Base-by-base conservation (phyloP, 2,329 filamentous ascomycete species). In the Beauveria brongniartii region DNA sequence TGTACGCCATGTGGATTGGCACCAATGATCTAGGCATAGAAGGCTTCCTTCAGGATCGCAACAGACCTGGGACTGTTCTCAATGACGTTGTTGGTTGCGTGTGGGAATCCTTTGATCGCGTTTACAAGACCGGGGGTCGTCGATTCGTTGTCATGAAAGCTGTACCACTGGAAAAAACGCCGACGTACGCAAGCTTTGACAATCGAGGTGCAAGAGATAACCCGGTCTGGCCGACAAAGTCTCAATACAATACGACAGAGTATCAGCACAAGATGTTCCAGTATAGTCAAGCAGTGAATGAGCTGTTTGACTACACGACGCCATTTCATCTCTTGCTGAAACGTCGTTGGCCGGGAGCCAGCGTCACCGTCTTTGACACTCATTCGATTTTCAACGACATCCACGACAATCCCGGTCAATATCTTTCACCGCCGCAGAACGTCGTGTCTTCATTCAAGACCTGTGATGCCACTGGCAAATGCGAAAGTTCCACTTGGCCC, bases 1-100 rank as follows among this genome's bases (percentile, higher is more conserved):
- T 90, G 2, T 92, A 91, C 68, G 80, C 84, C 1, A 81, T 92
- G 55, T 92, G 88, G 88, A 91, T 92, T 67, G 90, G 90, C 3
- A 92, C 89, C 26, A 93, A 93, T 69, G 90, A 94, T 68, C 76
- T 93, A 10, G 89, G 89, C 24, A 78, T 77, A 61, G 73, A 78
- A 56, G 87, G 81, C 9, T 88, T 92, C 68, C 71, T 92, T 37
- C 84, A 80, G 5, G 87, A 91, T 68, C 78, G 77, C 26, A 86
- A 91, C 69, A 72, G 80, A 5, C 66, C 75, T 0, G 82, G 80
- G 14, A 85, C 83, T 26, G 86, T 82, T 2, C 78, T 92, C 6
- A 75, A 79, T 1, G 80, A 86, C 68, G 91, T 87, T 68, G 78
- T 85, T 3, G 81, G 87, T 64, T 92, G 89, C 69, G 77, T 91